A percentile compares a stretch with the other conserved stretches of the same genome.
Evolutionary conservation across 805 yeast species (phyloP).

Genomic region (Nakazawaea ishiwadae): DNA sequence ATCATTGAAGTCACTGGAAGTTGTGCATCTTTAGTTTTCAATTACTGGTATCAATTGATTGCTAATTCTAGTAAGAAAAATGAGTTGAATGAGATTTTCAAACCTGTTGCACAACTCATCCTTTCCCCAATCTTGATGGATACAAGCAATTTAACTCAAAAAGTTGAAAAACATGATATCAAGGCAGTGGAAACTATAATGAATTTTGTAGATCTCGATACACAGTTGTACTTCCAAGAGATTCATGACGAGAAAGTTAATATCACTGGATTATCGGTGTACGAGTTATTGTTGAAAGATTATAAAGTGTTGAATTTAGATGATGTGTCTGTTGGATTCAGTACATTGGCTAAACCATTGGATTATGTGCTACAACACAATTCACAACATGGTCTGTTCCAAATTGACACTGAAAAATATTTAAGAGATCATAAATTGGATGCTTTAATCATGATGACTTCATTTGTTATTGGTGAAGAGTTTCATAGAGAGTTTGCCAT

Average conservation of each 20-base stretch:
- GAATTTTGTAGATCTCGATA: constrained; percentile 17
- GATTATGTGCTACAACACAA: constrained; percentile 39
- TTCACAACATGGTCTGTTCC: constrained; percentile 13
- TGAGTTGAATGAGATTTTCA: constrained; percentile 13
- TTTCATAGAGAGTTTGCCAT: constrained; percentile 43
- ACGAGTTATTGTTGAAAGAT: constrained; percentile 74
- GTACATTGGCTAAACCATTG: constrained; percentile 65
- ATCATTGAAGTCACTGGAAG: constrained; percentile 65
- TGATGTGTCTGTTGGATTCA: constrained; percentile 57
- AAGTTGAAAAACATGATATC: constrained; percentile 58
- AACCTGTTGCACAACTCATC: constrained; percentile 41
- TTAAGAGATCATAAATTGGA: constrained; percentile 30
- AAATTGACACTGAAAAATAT: constrained; percentile 17
- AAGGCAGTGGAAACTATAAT: constrained; percentile 37
- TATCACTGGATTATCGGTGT: constrained; percentile 51
- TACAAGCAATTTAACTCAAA: constrained; percentile 61
- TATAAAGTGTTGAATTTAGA: constrained; percentile 64
- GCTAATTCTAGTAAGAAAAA: not conserved
- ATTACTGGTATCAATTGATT: constrained; percentile 43
- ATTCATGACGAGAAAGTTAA: constrained; percentile 54
- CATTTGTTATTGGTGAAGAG: constrained; percentile 28
- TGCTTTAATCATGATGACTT: constrained; percentile 43
- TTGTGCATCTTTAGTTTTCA: constrained; percentile 70
- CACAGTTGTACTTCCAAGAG: constrained; percentile 23
- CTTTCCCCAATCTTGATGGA: constrained; percentile 73